Base-by-base conservation (phyloP, 306 rosid genomes). In the Prunus salicina region DNA sequence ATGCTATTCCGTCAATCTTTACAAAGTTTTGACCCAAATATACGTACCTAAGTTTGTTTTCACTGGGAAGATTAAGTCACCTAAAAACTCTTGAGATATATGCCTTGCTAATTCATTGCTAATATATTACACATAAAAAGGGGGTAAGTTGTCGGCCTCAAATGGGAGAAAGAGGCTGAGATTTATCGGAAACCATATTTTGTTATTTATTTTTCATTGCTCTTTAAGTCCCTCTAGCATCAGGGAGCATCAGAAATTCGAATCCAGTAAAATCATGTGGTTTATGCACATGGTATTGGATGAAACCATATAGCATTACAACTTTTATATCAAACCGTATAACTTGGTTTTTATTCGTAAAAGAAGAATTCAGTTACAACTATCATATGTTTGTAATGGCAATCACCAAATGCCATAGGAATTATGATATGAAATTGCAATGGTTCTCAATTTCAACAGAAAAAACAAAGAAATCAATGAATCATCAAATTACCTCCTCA, bases 401-500 rank as follows among this genome's bases (percentile, higher is more conserved):
- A 13, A 32, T 64, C 34, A 51, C 71, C 22, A 75, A 50, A 32
- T 52, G 30, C 25, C 53, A 51, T 22, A 15, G 18, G 9, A 56
- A 14, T 27, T 22, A 24, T 16, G 13, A 15, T 38, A 24, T 3
- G 16, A 20, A 72, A 72, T 11, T 4, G 4, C 53, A 53, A 13
- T 14, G 0, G 34, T 64, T 58, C 32, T 51, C 79, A 75, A 75
- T n/a, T 64, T 75, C 52, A 51, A 75, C 8, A 9, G 8, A 62
- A 10, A 53, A 25, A 57, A 13, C 50, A 67, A 27, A 25, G 27
- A 38, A 57, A 61, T 19, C 25, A 63, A 12, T 3, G 41, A 50
- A 43, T 49, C 69, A 80, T 25, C 76, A 20, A 25, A n/a, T 63
- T 55, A 80, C 57, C 82, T 73, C 69, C 64, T 43, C 7, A 75